Evolutionary conservation across 768 basidiomycete genomes (phyloP), one percentile per base, ranked within the genome.

Genomic region (Podaxis mareebaensis): DNA sequence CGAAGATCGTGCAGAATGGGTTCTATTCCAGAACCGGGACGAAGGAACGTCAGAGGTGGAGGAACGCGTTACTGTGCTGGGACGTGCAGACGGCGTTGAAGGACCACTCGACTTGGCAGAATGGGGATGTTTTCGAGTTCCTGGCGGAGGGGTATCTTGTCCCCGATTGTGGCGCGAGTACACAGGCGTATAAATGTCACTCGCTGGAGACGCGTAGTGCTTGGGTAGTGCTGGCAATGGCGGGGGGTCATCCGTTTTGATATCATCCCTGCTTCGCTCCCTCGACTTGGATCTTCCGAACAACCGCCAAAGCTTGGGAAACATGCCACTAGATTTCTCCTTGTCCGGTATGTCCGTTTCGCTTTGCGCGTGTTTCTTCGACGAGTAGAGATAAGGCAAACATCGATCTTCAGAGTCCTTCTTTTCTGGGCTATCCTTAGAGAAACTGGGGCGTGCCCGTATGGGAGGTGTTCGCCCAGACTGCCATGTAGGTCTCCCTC

Each of bases 11-110:
- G 78, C 72, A 0, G 84, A 77, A 1, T 71, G 72, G 0, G 75
- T 68, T 46, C 75, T 76, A 53, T 80, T 74, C 70, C 86, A 87
- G 70, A 82, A 85, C 26, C 77, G 77, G 0, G 85, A 12, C 49
- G 49, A 85, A 2, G 83, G 82, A 20, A 83, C 78, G 48, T 87
- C 85, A 15, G 85, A 85, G 2, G 84, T 90, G 0, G 89, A 85
- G 0, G 88, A 85, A 10, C 81, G 73, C 0, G 87, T 86, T 0
- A 82, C 79, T 5, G 79, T 81, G 64, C 82, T 83, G 0, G 79
- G 80, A 15, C 79, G 75, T 2, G 73, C 39, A 7, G 60, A 49
- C 6, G 40, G 28, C 6, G 49, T 52, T 13, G 58, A 38, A 17
- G 60, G 52, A 20, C 49, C 49, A 12, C 13, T 44, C 17, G 60